phyloP scores from a whole-genome alignment of 257 asterid genomes.

The Plantago ovata region DNA sequence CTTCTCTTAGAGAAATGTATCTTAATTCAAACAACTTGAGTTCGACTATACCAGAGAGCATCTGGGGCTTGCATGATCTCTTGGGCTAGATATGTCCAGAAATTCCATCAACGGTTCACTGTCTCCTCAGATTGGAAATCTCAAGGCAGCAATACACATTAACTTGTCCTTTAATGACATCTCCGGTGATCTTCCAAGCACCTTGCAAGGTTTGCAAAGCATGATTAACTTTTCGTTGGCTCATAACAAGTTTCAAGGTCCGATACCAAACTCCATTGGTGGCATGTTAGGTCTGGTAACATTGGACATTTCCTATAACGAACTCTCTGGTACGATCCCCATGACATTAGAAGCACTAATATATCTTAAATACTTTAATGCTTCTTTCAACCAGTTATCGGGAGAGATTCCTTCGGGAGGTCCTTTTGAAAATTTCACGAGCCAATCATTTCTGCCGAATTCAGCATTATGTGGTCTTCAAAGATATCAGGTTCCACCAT shows the following conservation, averaged over 20 bases:
- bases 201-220: slow-evolving; percentile 19
- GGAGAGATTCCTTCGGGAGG: slow-evolving; percentile 32
- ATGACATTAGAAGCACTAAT: slow-evolving; percentile 16
- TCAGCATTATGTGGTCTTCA: slow-evolving; percentile 25
- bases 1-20: slow-evolving; percentile 24
- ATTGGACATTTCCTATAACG: slow-evolving; percentile 32
- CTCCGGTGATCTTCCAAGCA: slow-evolving; percentile 27
- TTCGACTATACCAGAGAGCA: slow-evolving; percentile 24
- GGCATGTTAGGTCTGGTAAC: slow-evolving; percentile 19
- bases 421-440: slow-evolving; percentile 19
- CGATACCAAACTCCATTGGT: slow-evolving; percentile 26
- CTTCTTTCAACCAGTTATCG: slow-evolving; percentile 26
- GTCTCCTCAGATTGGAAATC: slow-evolving; percentile 25
- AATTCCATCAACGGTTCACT: slow-evolving; percentile 11
- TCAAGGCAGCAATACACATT: slow-evolving; percentile 11
- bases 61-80: slow-evolving; percentile 16
- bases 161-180: slow-evolving; percentile 33
- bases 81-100: slow-evolving; percentile 31
- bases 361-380: slow-evolving; percentile 23
- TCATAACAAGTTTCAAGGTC: slow-evolving; percentile 26
- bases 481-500: slow-evolving; percentile 16
- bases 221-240: slow-evolving; percentile 29
- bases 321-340: slow-evolving; percentile 31
- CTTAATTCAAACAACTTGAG: slow-evolving; percentile 24
- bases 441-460: slow-evolving; percentile 16